These are phyloP conservation scores for Globisporangium heterothallicum DNA, from an alignment of 352 stramenopile genomes.

Conservation along the genomic window DNA sequence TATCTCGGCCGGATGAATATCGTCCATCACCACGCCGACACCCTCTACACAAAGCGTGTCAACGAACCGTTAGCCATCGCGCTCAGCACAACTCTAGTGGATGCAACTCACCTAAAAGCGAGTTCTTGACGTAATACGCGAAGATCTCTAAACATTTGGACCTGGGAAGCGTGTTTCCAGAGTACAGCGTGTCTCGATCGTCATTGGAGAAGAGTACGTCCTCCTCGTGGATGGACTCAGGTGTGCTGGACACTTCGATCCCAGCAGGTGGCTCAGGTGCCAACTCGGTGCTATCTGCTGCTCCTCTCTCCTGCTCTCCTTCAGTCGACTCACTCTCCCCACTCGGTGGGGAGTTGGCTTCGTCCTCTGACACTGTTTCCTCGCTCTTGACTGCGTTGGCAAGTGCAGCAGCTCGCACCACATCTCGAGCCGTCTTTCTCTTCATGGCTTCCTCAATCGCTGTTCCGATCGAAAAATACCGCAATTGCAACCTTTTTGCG, in stretches of 20 bases:
- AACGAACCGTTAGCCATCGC: background rate
- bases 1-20: slow-evolving; percentile 47
- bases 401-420: background rate
- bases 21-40: slow-evolving; percentile 57
- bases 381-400: background rate
- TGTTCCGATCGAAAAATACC: slow-evolving; percentile 38
- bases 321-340: background rate
- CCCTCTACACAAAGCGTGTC: slow-evolving; percentile 19
- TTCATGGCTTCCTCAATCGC: slow-evolving; percentile 38
- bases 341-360: background rate
- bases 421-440: slow-evolving; percentile 14
- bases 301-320: background rate
- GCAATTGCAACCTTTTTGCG: slow-evolving; percentile 33
- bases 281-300: background rate
- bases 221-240: slow-evolving; percentile 11
- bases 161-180: slow-evolving; percentile 24
- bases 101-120: slow-evolving; percentile 26
- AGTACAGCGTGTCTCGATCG: slow-evolving; percentile 28
- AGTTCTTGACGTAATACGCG: slow-evolving; percentile 28
- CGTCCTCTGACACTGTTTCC: slow-evolving; percentile 2
- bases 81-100: background rate
- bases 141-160: slow-evolving; percentile 29
- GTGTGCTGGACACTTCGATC: background rate
- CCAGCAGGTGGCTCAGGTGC: slow-evolving; percentile 6
- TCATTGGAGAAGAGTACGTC: slow-evolving; percentile 32